Conservation (phyloP, 108 stramenopile species). For the Cyclotella sp. region DNA sequence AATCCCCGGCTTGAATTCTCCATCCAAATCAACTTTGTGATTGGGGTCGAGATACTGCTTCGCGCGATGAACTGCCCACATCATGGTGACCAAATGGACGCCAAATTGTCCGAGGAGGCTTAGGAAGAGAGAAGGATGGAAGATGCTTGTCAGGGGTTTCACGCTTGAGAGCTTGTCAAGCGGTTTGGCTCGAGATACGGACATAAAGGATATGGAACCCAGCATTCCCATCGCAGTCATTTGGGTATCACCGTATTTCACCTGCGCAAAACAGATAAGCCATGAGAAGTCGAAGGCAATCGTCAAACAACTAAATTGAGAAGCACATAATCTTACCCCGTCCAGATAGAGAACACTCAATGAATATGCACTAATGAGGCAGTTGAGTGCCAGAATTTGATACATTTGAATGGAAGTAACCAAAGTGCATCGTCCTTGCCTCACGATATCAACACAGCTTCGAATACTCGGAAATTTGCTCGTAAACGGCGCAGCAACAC, state of each 20-base stretch:
- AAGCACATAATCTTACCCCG: slow-evolving; percentile 56
- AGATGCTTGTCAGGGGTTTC: slow-evolving; percentile 93
- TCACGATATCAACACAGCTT: slow-evolving; percentile 95
- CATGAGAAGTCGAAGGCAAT: background rate
- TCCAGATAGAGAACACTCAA: slow-evolving; percentile 95
- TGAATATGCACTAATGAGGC: slow-evolving; percentile 96
- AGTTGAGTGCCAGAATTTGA: slow-evolving; percentile 97
- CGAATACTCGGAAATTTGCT: slow-evolving; percentile 96
- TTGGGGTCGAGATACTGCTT: slow-evolving; percentile 85
- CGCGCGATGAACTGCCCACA: slow-evolving; percentile 77
- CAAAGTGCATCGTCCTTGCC: slow-evolving; percentile 93
- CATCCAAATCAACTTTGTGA: slow-evolving; percentile 89
- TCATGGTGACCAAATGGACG: slow-evolving; percentile 91
- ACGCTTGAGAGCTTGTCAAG: slow-evolving; percentile 91
- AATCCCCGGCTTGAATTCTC: slow-evolving; percentile 93
- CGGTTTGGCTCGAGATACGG: slow-evolving; percentile 94
- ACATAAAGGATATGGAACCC: slow-evolving; percentile 92
- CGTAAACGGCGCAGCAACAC: slow-evolving; percentile 97
- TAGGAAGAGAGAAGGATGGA: slow-evolving; percentile 94
- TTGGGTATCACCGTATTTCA: slow-evolving; percentile 96
- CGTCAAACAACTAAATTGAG: background rate
- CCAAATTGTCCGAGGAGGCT: slow-evolving; percentile 94
- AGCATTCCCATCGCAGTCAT: slow-evolving; percentile 96
- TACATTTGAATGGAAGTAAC: slow-evolving; percentile 93
- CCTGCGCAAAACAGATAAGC: background rate